Conservation (phyloP, 73 alveolate species). For the Stentor roeselii region DNA sequence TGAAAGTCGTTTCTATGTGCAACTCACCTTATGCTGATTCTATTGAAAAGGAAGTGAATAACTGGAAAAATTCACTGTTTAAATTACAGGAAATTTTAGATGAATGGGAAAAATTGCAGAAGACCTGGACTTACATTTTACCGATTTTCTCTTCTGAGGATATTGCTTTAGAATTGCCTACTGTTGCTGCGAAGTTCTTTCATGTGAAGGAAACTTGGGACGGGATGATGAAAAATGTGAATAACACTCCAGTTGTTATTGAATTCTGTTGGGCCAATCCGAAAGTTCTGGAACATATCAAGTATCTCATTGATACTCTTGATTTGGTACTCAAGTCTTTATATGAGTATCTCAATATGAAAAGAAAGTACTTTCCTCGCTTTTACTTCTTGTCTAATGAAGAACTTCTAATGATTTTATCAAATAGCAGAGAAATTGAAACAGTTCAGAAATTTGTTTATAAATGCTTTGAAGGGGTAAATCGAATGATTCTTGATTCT, state of each 20-base stretch:
- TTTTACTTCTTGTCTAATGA: slow-evolving; percentile 99
- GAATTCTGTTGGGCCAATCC: slow-evolving; percentile 65
- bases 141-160: slow-evolving; percentile 85
- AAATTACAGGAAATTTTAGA: slow-evolving; percentile 82
- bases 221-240: slow-evolving; percentile 61
- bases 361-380: slow-evolving; percentile 87
- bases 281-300: slow-evolving; percentile 57
- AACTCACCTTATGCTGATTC: slow-evolving; percentile 74
- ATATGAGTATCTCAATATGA: slow-evolving; percentile 75
- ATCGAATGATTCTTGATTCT: slow-evolving; percentile 34
- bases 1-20: slow-evolving; percentile 75
- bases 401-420: slow-evolving; percentile 96
- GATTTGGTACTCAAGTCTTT: slow-evolving; percentile 78
- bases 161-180: slow-evolving; percentile 74
- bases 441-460: slow-evolving; percentile 71
- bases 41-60: slow-evolving; percentile 73
- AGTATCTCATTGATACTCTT: slow-evolving; percentile 67
- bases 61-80: slow-evolving; percentile 67
- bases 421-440: slow-evolving; percentile 92
- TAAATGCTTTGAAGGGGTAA: slow-evolving; percentile 66
- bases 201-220: slow-evolving; percentile 77
- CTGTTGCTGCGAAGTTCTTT: slow-evolving; percentile 69
- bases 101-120: slow-evolving; percentile 88
- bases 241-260: slow-evolving; percentile 70
- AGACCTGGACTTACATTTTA: slow-evolving; percentile 80